Evolutionary conservation across 345 rosid species (phyloP).

Genomic region (Ceriops tagal): DNA sequence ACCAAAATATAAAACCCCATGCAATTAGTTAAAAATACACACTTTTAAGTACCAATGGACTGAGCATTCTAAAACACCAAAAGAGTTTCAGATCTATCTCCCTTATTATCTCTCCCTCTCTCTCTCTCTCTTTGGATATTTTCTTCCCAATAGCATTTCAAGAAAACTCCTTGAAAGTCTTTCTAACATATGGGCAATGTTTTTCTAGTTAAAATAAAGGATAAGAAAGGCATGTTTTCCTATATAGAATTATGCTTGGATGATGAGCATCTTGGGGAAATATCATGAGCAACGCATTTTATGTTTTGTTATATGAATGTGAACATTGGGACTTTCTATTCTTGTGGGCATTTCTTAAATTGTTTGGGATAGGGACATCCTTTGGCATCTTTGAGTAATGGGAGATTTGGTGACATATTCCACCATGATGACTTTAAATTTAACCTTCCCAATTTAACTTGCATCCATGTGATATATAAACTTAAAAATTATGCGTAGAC

Average conservation of each 20-base stretch:
- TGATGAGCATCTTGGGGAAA: neutral
- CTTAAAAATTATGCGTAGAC: neutral
- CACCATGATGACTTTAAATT: neutral
- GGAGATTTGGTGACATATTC: too few relatives aligned
- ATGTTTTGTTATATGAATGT: neutral
- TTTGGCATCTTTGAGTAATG: too few relatives aligned
- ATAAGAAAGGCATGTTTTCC: slow-evolving; percentile 18
- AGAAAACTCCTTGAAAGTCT: slow-evolving; percentile 8
- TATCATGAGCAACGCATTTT: neutral
- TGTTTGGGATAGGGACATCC: neutral
- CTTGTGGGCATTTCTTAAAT: slow-evolving; percentile 3
- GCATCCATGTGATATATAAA: neutral
- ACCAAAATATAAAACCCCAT: too few relatives aligned
- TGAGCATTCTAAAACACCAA: neutral
- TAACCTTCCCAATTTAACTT: neutral
- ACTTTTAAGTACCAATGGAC: neutral
- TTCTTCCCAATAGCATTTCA: neutral
- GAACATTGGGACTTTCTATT: neutral
- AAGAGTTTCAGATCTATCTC: neutral
- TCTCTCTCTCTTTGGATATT: too few relatives aligned
- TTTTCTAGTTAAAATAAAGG: slow-evolving; percentile 4
- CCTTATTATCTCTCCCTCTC: neutral
- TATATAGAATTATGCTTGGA: neutral
- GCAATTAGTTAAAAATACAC: too few relatives aligned
- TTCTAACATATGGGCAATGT: slow-evolving; percentile 7